Conservation (phyloP, 2,329 filamentous ascomycete species). For the Phialophora expanda region DNA sequence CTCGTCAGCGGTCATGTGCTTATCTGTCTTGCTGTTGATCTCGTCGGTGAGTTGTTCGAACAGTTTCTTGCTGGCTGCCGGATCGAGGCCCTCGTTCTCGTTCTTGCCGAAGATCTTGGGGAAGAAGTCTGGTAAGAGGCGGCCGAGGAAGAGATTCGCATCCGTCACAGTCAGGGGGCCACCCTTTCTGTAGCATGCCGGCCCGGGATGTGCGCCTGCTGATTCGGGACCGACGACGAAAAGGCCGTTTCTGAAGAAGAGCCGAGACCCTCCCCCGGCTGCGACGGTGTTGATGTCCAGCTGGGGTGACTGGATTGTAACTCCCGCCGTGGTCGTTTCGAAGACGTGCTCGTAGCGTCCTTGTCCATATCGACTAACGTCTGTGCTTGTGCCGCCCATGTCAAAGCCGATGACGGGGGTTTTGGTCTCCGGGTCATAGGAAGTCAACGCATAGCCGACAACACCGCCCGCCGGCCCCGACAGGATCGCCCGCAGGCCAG, state of each 20-base stretch:
- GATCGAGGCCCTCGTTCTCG: conserved; percentile 81
- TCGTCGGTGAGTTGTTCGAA: conserved; percentile 77
- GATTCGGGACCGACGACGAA: conserved; percentile 94
- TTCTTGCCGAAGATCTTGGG: conserved; percentile 93
- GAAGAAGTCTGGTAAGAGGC: conserved; percentile 89
- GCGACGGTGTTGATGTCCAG: conserved; percentile 95
- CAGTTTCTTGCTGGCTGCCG: conserved; percentile 73
- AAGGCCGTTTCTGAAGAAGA: conserved; percentile 87
- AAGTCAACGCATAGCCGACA: conserved; percentile 89
- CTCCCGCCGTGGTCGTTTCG: conserved; percentile 91
- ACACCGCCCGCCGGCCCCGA: conserved; percentile 94
- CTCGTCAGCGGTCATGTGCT: conserved; percentile 76
- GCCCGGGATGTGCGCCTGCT: conserved; percentile 86
- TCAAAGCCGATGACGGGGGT: conserved; percentile 92
- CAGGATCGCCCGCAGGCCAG: conserved; percentile 82
- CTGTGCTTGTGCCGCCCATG: conserved; percentile 92
- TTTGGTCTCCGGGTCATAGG: conserved; percentile 80
- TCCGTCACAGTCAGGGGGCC: conserved; percentile 91
- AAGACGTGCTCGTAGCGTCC: conserved; percentile 92
- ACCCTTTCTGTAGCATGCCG: conserved; percentile 90
- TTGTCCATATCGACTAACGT: conserved; percentile 84
- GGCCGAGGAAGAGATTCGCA: conserved; percentile 84
- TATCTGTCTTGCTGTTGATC: conserved; percentile 71
- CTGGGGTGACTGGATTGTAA: conserved; percentile 89
- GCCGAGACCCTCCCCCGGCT: conserved; percentile 70